A percentile compares a stretch with the other conserved stretches of the same genome.
Conservation (phyloP, 2,329 filamentous ascomycete genomes). For the Chrysoporthe puriensis region DNA sequence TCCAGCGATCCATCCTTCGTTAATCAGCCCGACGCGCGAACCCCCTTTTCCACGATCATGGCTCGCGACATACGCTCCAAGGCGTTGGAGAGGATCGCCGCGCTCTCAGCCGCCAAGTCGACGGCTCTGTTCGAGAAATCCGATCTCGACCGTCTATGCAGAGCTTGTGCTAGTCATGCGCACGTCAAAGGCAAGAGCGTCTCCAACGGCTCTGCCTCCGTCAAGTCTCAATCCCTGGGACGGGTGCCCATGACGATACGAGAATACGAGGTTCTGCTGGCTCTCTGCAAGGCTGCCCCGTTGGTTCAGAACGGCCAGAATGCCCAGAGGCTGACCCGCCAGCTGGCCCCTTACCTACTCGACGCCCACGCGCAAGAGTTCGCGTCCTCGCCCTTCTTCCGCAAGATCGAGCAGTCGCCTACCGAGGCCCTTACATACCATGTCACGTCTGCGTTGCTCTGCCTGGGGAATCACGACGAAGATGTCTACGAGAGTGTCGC, state of each 20-base stretch:
- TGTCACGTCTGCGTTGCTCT: constrained; percentile 80
- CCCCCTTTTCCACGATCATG: constrained; percentile 40
- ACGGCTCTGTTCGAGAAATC: constrained; percentile 61
- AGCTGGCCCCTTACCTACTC: constrained; percentile 82
- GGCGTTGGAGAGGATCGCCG: constrained; percentile 68
- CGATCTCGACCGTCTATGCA: constrained; percentile 65
- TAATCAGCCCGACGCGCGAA: neutral
- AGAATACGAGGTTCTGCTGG: constrained; percentile 89
- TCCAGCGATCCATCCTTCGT: constrained; percentile 31
- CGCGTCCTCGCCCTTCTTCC: constrained; percentile 78
- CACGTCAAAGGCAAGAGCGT: constrained; percentile 44
- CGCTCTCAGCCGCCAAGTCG: constrained; percentile 60
- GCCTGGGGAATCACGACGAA: constrained; percentile 73
- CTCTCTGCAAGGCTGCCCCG: constrained; percentile 87
- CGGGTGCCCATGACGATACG: constrained; percentile 72
- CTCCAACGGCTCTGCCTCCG: constrained; percentile 53
- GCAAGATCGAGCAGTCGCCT: constrained; percentile 81
- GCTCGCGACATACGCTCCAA: constrained; percentile 62
- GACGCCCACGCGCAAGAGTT: constrained; percentile 83
- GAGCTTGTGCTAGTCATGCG: constrained; percentile 55
- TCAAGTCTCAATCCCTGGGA: constrained; percentile 48
- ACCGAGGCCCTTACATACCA: constrained; percentile 83
- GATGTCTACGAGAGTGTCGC: constrained; percentile 69
- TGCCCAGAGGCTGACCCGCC: constrained; percentile 76
- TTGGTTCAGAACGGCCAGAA: constrained; percentile 71